Percentiles rank a stretch among this genome's conserved stretches.
Evolutionary conservation across 257 asterid species (phyloP).

Genomic region (Capsicum chinense): DNA sequence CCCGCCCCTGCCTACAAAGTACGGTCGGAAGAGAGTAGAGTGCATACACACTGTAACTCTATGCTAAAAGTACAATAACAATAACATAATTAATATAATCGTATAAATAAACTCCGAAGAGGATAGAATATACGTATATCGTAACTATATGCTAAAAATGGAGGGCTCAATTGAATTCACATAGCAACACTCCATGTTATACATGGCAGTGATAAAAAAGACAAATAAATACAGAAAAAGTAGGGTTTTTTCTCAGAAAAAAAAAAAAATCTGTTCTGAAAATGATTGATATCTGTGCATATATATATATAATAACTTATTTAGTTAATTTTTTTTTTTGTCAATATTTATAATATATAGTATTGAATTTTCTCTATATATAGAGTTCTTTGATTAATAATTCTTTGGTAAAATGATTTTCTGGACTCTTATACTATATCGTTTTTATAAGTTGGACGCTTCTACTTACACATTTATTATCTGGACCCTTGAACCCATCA

Average conservation of each 20-base stretch:
- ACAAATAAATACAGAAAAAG: conserved; percentile 29
- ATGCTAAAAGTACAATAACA: no score
- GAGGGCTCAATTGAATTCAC: background rate
- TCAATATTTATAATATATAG: conserved; percentile 27
- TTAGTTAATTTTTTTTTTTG: conserved; percentile 24
- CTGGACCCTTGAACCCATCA: no score
- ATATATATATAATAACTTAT: conserved; percentile 23
- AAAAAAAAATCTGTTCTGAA: conserved; percentile 39
- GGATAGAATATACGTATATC: no score
- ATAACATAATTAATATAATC: no score
- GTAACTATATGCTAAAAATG: background rate
- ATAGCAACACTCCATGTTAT: background rate
- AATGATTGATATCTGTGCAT: conserved; percentile 48
- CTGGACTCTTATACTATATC: no score
- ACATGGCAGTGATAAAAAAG: conserved; percentile 30
- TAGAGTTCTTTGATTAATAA: background rate
- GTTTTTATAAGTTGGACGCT: no score
- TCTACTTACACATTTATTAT: no score
- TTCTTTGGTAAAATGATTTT: no score
- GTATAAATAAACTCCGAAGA: no score
- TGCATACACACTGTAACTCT: no score
- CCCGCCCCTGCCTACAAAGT: no score
- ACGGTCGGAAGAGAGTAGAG: no score
- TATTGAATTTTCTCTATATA: conserved; percentile 30
- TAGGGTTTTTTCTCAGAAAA: conserved; percentile 36